Base-by-base conservation (phyloP, 176 grass and related monocot species). In the Musa beccarii region DNA sequence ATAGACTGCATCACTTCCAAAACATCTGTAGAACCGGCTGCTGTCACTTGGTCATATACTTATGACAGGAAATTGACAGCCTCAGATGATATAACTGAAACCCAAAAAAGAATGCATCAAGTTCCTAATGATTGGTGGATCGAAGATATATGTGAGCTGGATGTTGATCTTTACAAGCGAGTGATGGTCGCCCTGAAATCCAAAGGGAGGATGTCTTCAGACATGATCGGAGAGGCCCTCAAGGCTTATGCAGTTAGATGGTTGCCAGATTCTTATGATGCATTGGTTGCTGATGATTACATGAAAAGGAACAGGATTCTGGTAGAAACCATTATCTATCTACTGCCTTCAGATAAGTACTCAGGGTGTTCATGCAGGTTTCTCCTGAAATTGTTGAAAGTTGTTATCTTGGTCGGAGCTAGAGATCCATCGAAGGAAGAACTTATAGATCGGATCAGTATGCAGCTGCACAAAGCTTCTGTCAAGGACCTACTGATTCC, bases 101-200 rank as follows among this genome's bases (percentile, higher is more conserved):
- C 79, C 0, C 72, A 81, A 80, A 79, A 76, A 54, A 83, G 81
- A 63, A 63, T 76, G 71, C 79, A 77, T 26, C n/a, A 53, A 25
- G 83, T 82, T 53, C 88, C 96, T 1, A 86, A 91, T 65, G 89
- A 99, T 75, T 99, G 96, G 96, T 99, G 96, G 96, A 76, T 99
- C 26, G 88, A 99, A 79, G 96, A 99, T 81, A 52, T 99, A 15
- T 92, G 96, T 55, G 96, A 99, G 50, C 57, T 99, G 73, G 91
- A 92, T 77, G 83, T 99, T 79, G 96, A 99, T 81, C 85, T 95
- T 56, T 99, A 99, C 83, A 99, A 95, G 85, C 87, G 86, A 78
- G 91, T 95, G 24, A 99, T 99, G 91, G 79, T 92, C 81, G 89
- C 86, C 49, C 81, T 99, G 76, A 95, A 99, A 62, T 92, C 86